Base-by-base conservation (phyloP, 2,329 filamentous ascomycete species). In the Colletotrichum sp. region DNA sequence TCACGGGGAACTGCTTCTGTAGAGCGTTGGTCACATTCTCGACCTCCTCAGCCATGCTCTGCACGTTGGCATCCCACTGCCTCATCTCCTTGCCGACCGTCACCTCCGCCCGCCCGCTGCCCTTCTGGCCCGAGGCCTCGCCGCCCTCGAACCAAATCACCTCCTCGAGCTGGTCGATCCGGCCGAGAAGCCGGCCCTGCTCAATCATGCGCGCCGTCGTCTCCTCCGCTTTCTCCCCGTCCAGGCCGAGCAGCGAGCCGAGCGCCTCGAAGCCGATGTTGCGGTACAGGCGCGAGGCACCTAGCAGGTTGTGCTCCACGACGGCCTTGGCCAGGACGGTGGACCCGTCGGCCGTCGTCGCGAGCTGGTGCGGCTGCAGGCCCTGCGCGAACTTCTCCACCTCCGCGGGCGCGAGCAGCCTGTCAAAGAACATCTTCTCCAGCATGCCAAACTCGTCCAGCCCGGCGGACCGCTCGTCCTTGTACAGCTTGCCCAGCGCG, bases 401-500 rank as follows among this genome's bases (percentile, higher is more conserved):
- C 86, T 99, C 97, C n/a, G 89, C 90, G 0, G 94, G 92, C 1
- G 92, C 91, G 65, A 99, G 89, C 5, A 99, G 88, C 8, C 96
- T 92, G 84, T 98, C 95, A 65, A 98, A 90, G 84, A 98, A 98
- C 92, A 99, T 98, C 88, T 98, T 98, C 87, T 98, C 97, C 16
- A 99, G 88, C 70, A 99, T 98, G 65, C 92, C 89, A 82, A 94
- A 96, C 85, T 98, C 95, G 36, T 93, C 91, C 3, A 97, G 91
- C 66, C 93, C 91, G 5, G 89, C 88, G 0, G 95, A 91, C 34
- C 97, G 92, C 79, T 98, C 97, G 84, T 99, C 97, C 85, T 98
- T 98, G 90, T 98, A 98, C 16, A 99, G 88, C 69, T 94, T 93
- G 6, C 93, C 95, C 22, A 99, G 90, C 59, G 93, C 93, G 63